These are phyloP conservation scores for Mycena galericulata DNA, from an alignment of 768 basidiomycete genomes.

Conservation along the genomic window DNA sequence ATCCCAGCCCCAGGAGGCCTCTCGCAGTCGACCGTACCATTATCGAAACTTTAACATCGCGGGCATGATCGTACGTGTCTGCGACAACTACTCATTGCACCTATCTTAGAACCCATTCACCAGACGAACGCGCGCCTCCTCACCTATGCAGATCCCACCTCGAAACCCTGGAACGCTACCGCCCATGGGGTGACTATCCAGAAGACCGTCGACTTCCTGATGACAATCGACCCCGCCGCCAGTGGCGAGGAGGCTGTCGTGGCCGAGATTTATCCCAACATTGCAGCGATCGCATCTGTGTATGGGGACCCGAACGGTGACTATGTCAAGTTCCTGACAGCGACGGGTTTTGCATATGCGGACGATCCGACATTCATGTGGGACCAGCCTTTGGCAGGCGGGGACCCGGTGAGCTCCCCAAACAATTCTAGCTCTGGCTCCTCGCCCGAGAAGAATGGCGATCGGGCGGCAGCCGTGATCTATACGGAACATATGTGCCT, in stretches of 20 bases:
- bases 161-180: conserved; percentile 63
- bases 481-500: too few species aligned
- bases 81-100: neutral
- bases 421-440: too few species aligned
- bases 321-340: conserved; percentile 62
- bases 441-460: too few species aligned
- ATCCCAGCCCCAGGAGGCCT: conserved; percentile 68
- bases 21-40: conserved; percentile 73
- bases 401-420: too few species aligned
- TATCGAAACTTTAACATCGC: conserved; percentile 78
- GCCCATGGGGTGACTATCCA: conserved; percentile 71
- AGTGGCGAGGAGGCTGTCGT: conserved; percentile 50
- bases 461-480: too few species aligned
- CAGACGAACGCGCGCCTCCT: conserved; percentile 71
- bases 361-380: conserved; percentile 63
- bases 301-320: conserved; percentile 71
- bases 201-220: conserved; percentile 68
- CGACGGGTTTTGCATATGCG: conserved; percentile 52
- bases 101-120: too few species aligned
- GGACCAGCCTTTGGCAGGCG: conserved; percentile 59
- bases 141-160: conserved; percentile 56
- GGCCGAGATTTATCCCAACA: conserved; percentile 64
- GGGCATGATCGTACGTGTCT: conserved; percentile 68
- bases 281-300: conserved; percentile 66
- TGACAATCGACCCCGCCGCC: conserved; percentile 54